Percentiles rank a stretch among this genome's conserved stretches.
Evolutionary conservation across 768 basidiomycete genomes (phyloP).

Genomic region (Boletus rubroflammeus): DNA sequence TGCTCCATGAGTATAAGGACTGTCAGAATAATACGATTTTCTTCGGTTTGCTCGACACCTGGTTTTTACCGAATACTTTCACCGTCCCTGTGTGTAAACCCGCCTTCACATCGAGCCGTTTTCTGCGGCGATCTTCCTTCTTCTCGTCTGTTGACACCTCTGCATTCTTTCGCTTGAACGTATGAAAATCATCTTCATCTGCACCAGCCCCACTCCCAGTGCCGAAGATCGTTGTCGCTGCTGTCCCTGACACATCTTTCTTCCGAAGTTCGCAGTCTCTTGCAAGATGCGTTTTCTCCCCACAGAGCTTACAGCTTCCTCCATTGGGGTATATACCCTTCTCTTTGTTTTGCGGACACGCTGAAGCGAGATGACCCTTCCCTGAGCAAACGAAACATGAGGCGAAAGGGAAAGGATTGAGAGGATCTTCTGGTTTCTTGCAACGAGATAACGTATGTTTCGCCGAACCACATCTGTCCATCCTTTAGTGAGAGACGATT

Average conservation of each 20-base stretch:
- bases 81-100: constrained; percentile 42
- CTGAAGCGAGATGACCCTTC: constrained; percentile 81
- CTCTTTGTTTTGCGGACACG: constrained; percentile 74
- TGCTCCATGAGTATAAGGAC: neutral
- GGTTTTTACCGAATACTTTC: constrained; percentile 32
- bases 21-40: constrained; percentile 49
- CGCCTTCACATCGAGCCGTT: constrained; percentile 39
- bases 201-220: constrained; percentile 59
- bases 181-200: constrained; percentile 95
- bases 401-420: constrained; percentile 77
- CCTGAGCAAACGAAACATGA: constrained; percentile 88
- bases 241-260: constrained; percentile 42
- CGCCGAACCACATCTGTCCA: constrained; percentile 71
- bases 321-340: constrained; percentile 90
- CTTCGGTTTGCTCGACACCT: constrained; percentile 31
- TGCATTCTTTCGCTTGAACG: constrained; percentile 58
- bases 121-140: constrained; percentile 41
- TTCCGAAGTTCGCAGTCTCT: constrained; percentile 72
- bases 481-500: neutral
- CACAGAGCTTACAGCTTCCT: constrained; percentile 86
- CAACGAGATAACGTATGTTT: constrained; percentile 80
- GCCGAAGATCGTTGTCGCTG: constrained; percentile 21
- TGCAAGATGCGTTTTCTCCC: constrained; percentile 79
- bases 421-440: constrained; percentile 56
- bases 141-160: constrained; percentile 63